phyloP scores from a whole-genome alignment of 805 yeast species.

The Metschnikowia drakensbergensis region DNA sequence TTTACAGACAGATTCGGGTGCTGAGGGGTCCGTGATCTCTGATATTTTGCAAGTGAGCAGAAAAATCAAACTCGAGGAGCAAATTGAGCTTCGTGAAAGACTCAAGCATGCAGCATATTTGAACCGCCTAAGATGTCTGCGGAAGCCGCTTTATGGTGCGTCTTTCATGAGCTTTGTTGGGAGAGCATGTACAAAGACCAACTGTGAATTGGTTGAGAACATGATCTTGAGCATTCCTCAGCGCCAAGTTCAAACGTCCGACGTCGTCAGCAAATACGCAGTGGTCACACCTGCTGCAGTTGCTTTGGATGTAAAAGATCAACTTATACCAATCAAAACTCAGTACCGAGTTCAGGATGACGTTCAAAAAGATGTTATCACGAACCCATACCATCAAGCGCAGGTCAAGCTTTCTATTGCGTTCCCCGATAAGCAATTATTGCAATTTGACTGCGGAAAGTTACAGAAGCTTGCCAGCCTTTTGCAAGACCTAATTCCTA shows the following conservation, averaged over 20 bases:
- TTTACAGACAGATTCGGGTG: background rate
- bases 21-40: conserved; percentile 17
- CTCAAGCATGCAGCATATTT: conserved; percentile 57
- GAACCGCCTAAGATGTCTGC: conserved; percentile 61
- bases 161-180: conserved; percentile 41
- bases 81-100: conserved; percentile 48
- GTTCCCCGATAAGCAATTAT: conserved; percentile 88
- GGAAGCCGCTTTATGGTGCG: conserved; percentile 64
- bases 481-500: conserved; percentile 70
- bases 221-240: conserved; percentile 25
- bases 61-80: conserved; percentile 49
- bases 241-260: conserved; percentile 37
- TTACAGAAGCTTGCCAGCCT: conserved; percentile 77
- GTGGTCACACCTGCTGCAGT: conserved; percentile 88
- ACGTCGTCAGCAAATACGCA: conserved; percentile 67
- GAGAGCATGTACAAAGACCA: background rate
- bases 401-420: conserved; percentile 89
- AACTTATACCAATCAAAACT: conserved; percentile 40
- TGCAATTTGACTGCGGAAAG: conserved; percentile 97
- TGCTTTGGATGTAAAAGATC: conserved; percentile 62
- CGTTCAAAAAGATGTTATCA: conserved; percentile 41
- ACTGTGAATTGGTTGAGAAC: background rate
- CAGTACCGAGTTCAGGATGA: conserved; percentile 29
- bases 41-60: conserved; percentile 58
- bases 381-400: conserved; percentile 63